These are phyloP conservation scores for Hyphodiscus sp. DNA, from an alignment of 2,329 filamentous ascomycete genomes.

Conservation along the genomic window DNA sequence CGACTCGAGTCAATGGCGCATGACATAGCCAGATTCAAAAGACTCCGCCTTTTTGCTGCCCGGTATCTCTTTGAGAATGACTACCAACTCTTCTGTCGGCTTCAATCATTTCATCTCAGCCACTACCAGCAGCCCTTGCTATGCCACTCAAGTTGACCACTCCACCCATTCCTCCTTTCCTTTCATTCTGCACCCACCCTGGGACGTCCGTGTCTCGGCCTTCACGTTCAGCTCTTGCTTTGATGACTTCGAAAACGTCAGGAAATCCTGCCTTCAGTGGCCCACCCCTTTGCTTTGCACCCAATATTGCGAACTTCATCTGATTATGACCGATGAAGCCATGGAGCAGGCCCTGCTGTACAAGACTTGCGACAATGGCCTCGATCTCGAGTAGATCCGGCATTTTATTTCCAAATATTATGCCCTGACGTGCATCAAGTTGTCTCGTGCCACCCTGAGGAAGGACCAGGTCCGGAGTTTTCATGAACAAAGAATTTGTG, in stretches of 20 bases:
- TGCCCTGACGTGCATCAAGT: conserved; percentile 50
- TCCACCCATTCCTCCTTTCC: conserved; percentile 38
- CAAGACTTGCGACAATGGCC: conserved; percentile 66
- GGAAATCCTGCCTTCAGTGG: conserved; percentile 71
- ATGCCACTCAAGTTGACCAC: conserved; percentile 50
- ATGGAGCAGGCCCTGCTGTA: conserved; percentile 73
- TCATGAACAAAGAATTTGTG: conserved; percentile 45
- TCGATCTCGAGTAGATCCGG: conserved; percentile 64
- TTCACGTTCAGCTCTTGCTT: conserved; percentile 51
- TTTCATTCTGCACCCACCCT: conserved; percentile 60
- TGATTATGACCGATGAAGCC: conserved; percentile 78
- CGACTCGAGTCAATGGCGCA: too few relatives aligned
- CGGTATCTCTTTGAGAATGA: neutral
- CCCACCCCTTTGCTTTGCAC: conserved; percentile 60
- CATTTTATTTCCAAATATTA: conserved; percentile 57
- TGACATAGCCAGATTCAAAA: too few relatives aligned
- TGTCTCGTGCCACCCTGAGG: conserved; percentile 42
- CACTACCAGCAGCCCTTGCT: conserved; percentile 42
- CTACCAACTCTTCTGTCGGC: neutral
- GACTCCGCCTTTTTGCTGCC: too few relatives aligned
- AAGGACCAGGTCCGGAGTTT: conserved; percentile 31
- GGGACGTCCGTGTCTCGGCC: conserved; percentile 51
- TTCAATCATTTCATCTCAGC: neutral
- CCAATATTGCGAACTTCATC: conserved; percentile 74
- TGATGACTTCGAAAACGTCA: conserved; percentile 61